These are phyloP conservation scores for Zygosaccharomyces rouxii DNA, from an alignment of 805 yeast genomes.

Conservation along the genomic window DNA sequence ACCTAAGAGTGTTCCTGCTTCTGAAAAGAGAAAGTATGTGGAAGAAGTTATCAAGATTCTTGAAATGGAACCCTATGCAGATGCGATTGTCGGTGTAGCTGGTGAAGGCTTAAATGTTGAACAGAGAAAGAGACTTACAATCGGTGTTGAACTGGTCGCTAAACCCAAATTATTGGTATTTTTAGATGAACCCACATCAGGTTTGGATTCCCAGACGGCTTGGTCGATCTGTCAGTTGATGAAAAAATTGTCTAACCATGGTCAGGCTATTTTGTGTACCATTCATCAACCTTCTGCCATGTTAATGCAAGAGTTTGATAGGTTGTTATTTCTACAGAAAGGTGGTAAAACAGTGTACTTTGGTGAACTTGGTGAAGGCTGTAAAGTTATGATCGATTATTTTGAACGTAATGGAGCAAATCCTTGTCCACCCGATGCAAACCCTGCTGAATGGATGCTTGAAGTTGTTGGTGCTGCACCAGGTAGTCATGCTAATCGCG, in stretches of 20 bases:
- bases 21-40: conserved; percentile 63
- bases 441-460: conserved; percentile 94
- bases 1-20: conserved; percentile 45
- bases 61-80: conserved; percentile 62
- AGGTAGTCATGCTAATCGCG: conserved; percentile 67
- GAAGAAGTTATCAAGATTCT: conserved; percentile 59
- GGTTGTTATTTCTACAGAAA: conserved; percentile 60
- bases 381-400: conserved; percentile 53
- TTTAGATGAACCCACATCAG: conserved; percentile 67
- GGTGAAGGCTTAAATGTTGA: conserved; percentile 67
- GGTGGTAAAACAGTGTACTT: conserved; percentile 76
- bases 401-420: conserved; percentile 64
- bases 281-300: conserved; percentile 86
- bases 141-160: conserved; percentile 65
- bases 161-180: conserved; percentile 57
- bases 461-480: conserved; percentile 82
- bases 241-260: conserved; percentile 54
- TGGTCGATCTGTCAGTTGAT: conserved; percentile 61
- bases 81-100: conserved; percentile 69
- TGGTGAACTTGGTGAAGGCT: conserved; percentile 62
- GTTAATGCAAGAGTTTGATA: conserved; percentile 71
- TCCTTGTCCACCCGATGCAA: conserved; percentile 62
- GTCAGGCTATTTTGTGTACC: conserved; percentile 66
- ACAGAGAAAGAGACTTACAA: conserved; percentile 57
- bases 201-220: conserved; percentile 64